These are phyloP conservation scores for Tricholoma sp. DNA, from an alignment of 768 basidiomycete genomes.

Conservation along the genomic window DNA sequence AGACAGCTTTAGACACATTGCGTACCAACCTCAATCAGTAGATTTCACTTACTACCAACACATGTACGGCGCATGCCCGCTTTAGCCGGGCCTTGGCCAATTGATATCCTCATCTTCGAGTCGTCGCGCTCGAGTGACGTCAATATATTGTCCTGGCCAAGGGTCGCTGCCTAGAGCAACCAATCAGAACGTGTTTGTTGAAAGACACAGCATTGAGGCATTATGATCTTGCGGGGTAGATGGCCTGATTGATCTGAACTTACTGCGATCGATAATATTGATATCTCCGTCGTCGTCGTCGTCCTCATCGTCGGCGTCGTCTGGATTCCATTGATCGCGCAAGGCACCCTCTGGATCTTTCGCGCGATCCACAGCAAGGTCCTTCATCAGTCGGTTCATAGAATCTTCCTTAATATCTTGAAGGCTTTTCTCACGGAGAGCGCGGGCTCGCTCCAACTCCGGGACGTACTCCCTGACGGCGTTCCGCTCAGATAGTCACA, in stretches of 20 bases:
- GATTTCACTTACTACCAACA: background rate
- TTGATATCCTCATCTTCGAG: constrained; percentile 50
- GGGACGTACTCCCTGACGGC: constrained; percentile 80
- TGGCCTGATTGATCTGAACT: constrained; percentile 21
- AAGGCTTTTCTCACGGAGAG: constrained; percentile 57
- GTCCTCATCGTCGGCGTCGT: constrained; percentile 48
- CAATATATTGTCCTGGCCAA: constrained; percentile 73
- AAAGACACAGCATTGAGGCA: constrained; percentile 6
- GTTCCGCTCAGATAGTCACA: constrained; percentile 1
- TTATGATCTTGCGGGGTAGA: background rate
- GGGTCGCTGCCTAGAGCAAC: constrained; percentile 51
- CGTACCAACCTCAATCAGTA: background rate
- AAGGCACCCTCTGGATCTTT: constrained; percentile 53
- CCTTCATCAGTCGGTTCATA: constrained; percentile 71
- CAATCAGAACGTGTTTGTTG: constrained; percentile 8
- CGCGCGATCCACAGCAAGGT: constrained; percentile 69
- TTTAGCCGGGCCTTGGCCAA: constrained; percentile 68
- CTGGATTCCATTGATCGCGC: constrained; percentile 59
- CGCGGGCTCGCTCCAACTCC: constrained; percentile 72
- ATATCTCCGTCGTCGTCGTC: constrained; percentile 49
- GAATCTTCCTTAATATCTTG: constrained; percentile 70
- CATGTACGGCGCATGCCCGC: background rate
- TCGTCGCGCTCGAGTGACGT: constrained; percentile 58
- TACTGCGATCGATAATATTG: constrained; percentile 70
- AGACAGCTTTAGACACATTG: constrained; percentile 4